phyloP scores from a whole-genome alignment of 768 basidiomycete species.

The Phanerochaete carnosa region DNA sequence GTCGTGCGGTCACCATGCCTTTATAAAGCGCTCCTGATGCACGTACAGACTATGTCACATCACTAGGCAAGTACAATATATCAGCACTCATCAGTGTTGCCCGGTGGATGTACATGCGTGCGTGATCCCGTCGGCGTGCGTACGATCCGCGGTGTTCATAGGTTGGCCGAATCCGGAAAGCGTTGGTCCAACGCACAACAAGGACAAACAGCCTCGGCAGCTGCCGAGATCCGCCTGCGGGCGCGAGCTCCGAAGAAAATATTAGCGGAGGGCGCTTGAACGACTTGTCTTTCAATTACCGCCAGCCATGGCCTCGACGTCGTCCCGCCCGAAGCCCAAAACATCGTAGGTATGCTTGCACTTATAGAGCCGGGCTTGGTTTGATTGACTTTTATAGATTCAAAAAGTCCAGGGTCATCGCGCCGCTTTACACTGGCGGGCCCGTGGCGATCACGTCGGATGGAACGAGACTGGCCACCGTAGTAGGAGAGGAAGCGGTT shows the following conservation, averaged over 20 bases:
- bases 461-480: constrained; percentile 78
- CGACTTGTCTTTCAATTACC: neutral
- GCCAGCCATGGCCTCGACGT: constrained; percentile 5
- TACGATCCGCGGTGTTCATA: neutral
- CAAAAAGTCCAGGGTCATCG: constrained; percentile 68
- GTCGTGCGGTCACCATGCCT: no score
- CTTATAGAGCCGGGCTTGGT: neutral
- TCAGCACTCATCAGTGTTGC: no score
- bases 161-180: neutral
- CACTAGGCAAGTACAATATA: no score
- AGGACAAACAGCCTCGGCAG: constrained; percentile 4
- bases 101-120: no score
- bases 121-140: neutral
- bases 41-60: no score
- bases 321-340: constrained; percentile 42
- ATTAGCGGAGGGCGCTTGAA: neutral
- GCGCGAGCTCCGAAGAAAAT: constrained; percentile 3
- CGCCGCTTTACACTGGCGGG: constrained; percentile 86
- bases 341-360: constrained; percentile 48
- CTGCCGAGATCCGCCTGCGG: neutral
- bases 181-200: constrained; percentile 5
- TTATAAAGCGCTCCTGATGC: no score
- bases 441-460: constrained; percentile 78
- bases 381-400: constrained; percentile 46
- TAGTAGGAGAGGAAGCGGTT: constrained; percentile 82